A percentile compares a stretch with the other conserved stretches of the same genome.
Evolutionary conservation across 2,329 filamentous ascomycete species (phyloP).

Genomic region (Orbilia quercus): DNA sequence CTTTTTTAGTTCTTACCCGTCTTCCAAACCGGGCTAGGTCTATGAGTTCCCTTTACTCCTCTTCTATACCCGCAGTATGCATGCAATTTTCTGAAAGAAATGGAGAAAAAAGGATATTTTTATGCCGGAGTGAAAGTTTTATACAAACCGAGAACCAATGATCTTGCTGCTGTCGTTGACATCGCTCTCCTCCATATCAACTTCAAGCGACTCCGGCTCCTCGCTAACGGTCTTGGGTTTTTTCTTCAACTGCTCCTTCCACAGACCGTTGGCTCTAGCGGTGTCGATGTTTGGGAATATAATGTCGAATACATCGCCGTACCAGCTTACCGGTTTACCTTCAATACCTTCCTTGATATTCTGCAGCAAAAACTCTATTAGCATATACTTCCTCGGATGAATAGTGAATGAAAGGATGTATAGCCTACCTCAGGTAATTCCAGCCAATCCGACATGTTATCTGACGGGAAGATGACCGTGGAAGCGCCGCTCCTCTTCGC

Average conservation of each 20-base stretch:
- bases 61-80: no score
- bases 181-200: constrained; percentile 51
- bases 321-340: constrained; percentile 91
- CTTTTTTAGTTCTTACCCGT: no score
- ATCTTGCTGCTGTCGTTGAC: constrained; percentile 36
- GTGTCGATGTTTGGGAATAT: constrained; percentile 85
- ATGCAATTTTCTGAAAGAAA: not conserved
- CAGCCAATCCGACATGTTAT: constrained; percentile 97
- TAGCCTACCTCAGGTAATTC: constrained; percentile 88
- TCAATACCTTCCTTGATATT: constrained; percentile 98
- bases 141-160: constrained; percentile 53
- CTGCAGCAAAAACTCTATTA: constrained; percentile 66
- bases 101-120: not conserved
- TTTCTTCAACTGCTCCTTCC: constrained; percentile 72
- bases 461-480: constrained; percentile 91
- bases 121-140: constrained; percentile 6
- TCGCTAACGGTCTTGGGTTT: constrained; percentile 33
- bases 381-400: not conserved
- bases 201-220: constrained; percentile 40
- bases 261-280: constrained; percentile 76
- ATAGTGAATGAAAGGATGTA: not conserved
- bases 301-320: constrained; percentile 89
- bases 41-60: no score
- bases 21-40: no score
- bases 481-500: constrained; percentile 91